These are phyloP conservation scores for Eutypa lata DNA, from an alignment of 2,329 filamentous ascomycete species.

Conservation along the genomic window DNA sequence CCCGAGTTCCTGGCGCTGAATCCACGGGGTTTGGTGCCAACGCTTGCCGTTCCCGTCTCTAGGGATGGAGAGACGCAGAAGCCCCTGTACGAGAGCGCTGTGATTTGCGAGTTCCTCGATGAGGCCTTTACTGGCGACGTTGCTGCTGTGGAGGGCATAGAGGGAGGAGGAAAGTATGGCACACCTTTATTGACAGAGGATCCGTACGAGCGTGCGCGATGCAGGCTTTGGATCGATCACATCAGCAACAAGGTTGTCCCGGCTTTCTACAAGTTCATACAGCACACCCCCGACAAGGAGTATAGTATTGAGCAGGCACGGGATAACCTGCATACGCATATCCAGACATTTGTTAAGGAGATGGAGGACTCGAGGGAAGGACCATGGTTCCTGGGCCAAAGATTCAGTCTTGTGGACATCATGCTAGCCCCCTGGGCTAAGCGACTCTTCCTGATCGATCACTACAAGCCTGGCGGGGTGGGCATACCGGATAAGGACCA, in stretches of 20 bases:
- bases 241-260: constrained; percentile 65
- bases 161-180: constrained; percentile 31
- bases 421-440: constrained; percentile 71
- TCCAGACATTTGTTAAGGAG: constrained; percentile 60
- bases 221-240: constrained; percentile 73
- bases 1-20: constrained; percentile 67
- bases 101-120: constrained; percentile 74
- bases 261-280: constrained; percentile 61
- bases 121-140: constrained; percentile 58
- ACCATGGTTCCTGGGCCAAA: constrained; percentile 65
- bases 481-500: constrained; percentile 36
- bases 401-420: constrained; percentile 67
- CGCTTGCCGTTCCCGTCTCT: constrained; percentile 48
- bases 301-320: constrained; percentile 53
- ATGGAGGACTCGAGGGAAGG: constrained; percentile 51
- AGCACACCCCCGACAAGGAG: constrained; percentile 49
- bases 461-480: constrained; percentile 62
- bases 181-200: constrained; percentile 56
- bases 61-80: constrained; percentile 34
- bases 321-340: constrained; percentile 52
- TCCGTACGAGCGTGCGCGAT: constrained; percentile 62
- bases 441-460: constrained; percentile 69
- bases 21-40: constrained; percentile 72
- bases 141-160: not conserved
- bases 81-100: constrained; percentile 68